These are phyloP conservation scores for Yamadazyma kitorensis DNA, from an alignment of 805 yeast genomes.

Conservation along the genomic window DNA sequence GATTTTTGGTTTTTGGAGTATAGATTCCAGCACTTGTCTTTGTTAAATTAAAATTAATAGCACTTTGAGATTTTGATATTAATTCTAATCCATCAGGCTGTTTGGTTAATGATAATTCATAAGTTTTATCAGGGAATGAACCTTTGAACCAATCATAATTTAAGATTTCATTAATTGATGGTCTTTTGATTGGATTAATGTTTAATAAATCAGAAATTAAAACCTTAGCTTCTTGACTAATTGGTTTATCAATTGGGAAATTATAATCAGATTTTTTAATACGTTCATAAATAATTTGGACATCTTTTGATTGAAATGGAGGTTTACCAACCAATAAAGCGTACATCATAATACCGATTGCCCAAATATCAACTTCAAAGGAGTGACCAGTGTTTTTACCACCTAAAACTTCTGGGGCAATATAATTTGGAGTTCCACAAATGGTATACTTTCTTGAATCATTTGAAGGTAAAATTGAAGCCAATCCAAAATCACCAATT, in stretches of 20 bases:
- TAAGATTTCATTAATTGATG: conserved; percentile 73
- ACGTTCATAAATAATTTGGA: conserved; percentile 86
- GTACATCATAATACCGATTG: conserved; percentile 93
- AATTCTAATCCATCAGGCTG: conserved; percentile 57
- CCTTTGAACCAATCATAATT: conserved; percentile 87
- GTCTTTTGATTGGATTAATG: conserved; percentile 78
- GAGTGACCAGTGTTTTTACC: conserved; percentile 94
- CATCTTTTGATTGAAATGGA: conserved; percentile 96
- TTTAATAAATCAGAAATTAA: conserved; percentile 72
- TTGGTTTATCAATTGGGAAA: conserved; percentile 70
- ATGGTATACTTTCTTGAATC: conserved; percentile 84
- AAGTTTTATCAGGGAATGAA: conserved; percentile 71
- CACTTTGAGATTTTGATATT: conserved; percentile 59
- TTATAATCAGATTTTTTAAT: conserved; percentile 77
- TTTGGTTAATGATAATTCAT: conserved; percentile 58
- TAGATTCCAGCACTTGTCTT: conserved; percentile 64
- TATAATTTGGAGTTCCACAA: conserved; percentile 98
- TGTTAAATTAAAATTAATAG: conserved; percentile 62
- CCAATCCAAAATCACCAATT: conserved; percentile 97
- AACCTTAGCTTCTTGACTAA: conserved; percentile 68
- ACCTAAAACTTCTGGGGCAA: conserved; percentile 95
- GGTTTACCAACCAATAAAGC: conserved; percentile 93
- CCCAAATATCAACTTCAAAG: conserved; percentile 96
- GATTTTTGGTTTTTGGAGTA: conserved; percentile 51
- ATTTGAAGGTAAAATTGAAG: conserved; percentile 76